Percentiles rank a stretch among this genome's conserved stretches.
Evolutionary conservation across 768 basidiomycete species (phyloP).

Genomic region (Tephrocybe sp.): DNA sequence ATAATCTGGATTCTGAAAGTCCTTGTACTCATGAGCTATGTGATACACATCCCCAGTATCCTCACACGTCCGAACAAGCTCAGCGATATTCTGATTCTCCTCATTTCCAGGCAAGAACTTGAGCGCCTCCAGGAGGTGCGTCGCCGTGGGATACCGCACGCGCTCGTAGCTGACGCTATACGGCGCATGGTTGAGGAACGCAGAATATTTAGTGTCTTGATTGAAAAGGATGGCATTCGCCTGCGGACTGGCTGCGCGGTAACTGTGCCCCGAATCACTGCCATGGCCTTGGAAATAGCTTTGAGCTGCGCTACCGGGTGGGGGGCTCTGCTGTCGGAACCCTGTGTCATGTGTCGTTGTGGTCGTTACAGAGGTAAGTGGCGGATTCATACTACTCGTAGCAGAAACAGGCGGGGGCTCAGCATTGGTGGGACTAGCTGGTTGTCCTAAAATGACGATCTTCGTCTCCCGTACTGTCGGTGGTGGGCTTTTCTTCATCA

Average conservation of each 20-base stretch:
- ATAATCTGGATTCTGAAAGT: slow-evolving; percentile 50
- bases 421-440: not conserved
- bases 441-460: slow-evolving; percentile 23
- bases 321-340: no score
- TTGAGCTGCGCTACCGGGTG: no score
- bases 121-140: slow-evolving; percentile 76
- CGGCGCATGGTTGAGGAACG: slow-evolving; percentile 65
- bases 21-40: slow-evolving; percentile 27
- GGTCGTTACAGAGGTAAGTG: not conserved
- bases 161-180: slow-evolving; percentile 57
- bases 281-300: no score
- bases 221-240: slow-evolving; percentile 33
- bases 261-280: not conserved
- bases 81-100: slow-evolving; percentile 46
- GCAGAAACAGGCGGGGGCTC: no score
- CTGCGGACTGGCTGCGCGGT: not conserved
- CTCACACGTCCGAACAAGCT: slow-evolving; percentile 45
- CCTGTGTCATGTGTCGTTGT: not conserved
- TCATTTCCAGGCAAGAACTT: slow-evolving; percentile 51
- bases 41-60: slow-evolving; percentile 36
- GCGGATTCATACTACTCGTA: not conserved
- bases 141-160: slow-evolving; percentile 59
- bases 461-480: slow-evolving; percentile 13
- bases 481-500: slow-evolving; percentile 28
- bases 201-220: slow-evolving; percentile 34